Evolutionary conservation across 768 basidiomycete species (phyloP).

Genomic region (Boletellus sp.): DNA sequence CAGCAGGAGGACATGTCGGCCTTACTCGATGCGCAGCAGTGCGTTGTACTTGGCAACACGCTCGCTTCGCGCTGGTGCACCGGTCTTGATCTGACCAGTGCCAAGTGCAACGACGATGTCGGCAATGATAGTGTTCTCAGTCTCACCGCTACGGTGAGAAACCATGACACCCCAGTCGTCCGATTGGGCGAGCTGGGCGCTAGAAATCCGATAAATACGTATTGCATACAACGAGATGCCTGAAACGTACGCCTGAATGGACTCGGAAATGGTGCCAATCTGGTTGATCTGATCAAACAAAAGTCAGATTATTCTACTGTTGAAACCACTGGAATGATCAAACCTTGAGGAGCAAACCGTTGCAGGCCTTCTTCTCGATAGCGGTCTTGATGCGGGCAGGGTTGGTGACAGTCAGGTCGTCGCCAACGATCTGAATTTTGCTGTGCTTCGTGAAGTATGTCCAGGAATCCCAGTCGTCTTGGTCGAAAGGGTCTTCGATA

Average conservation of each 20-base stretch:
- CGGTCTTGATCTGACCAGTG: slow-evolving; percentile 96
- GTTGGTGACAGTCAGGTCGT: slow-evolving; percentile 98
- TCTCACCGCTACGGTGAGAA: slow-evolving; percentile 98
- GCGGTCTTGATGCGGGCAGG: slow-evolving; percentile 95
- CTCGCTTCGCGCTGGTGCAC: slow-evolving; percentile 93
- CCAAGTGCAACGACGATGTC: slow-evolving; percentile 93
- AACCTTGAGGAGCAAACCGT: slow-evolving; percentile 95
- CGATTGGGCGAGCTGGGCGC: slow-evolving; percentile 92
- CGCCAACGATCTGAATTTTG: slow-evolving; percentile 88
- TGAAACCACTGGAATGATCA: not conserved
- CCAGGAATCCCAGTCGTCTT: slow-evolving; percentile 99
- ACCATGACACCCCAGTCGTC: slow-evolving; percentile 99
- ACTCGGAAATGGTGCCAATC: slow-evolving; percentile 98
- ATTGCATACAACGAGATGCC: not conserved
- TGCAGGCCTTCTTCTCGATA: slow-evolving; percentile 99
- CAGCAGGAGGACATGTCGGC: slow-evolving; percentile 7
- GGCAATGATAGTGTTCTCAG: slow-evolving; percentile 95
- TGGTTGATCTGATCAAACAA: slow-evolving; percentile 72
- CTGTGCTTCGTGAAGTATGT: slow-evolving; percentile 78
- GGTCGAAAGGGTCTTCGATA: slow-evolving; percentile 98
- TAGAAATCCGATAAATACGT: slow-evolving; percentile 28
- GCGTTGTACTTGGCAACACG: slow-evolving; percentile 95
- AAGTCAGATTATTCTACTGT: slow-evolving; percentile 1
- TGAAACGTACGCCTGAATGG: slow-evolving; percentile 87
- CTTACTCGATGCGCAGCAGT: slow-evolving; percentile 86